These are phyloP conservation scores for Xerocomus potaroensis DNA, from an alignment of 768 basidiomycete species.

Conservation along the genomic window DNA sequence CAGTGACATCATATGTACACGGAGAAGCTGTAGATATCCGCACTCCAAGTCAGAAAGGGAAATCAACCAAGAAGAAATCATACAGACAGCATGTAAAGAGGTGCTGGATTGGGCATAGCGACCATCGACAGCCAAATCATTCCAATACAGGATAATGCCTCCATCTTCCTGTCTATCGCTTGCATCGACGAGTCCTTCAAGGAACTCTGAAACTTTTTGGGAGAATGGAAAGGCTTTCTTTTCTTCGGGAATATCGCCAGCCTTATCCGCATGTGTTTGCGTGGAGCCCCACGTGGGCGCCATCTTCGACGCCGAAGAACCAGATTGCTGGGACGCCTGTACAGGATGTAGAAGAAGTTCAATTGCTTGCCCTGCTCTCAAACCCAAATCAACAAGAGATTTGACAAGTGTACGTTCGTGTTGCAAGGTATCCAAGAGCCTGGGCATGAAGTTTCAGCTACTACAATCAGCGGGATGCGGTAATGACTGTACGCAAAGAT, in stretches of 20 bases:
- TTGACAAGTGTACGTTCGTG: slow-evolving; percentile 64
- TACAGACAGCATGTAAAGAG: slow-evolving; percentile 47
- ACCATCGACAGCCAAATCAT: slow-evolving; percentile 82
- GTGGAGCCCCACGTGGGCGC: slow-evolving; percentile 9
- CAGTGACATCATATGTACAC: slow-evolving; percentile 41
- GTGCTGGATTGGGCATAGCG: slow-evolving; percentile 52
- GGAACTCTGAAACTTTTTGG: slow-evolving; percentile 23
- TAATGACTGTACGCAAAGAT: slow-evolving; percentile 46
- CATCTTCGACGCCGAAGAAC: not conserved
- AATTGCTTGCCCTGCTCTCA: slow-evolving; percentile 63
- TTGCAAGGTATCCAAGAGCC: slow-evolving; percentile 65
- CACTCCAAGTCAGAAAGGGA: slow-evolving; percentile 1
- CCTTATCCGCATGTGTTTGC: not conserved
- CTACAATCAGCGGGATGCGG: not conserved
- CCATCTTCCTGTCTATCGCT: slow-evolving; percentile 83
- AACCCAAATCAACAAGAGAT: slow-evolving; percentile 56
- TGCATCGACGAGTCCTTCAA: slow-evolving; percentile 83
- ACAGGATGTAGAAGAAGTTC: slow-evolving; percentile 64
- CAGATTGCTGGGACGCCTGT: slow-evolving; percentile 47
- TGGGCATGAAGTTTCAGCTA: slow-evolving; percentile 19
- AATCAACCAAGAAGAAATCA: not conserved
- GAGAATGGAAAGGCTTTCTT: slow-evolving; percentile 85
- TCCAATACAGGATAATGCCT: slow-evolving; percentile 77
- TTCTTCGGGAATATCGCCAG: slow-evolving; percentile 55
- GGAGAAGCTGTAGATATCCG: slow-evolving; percentile 24